Percentiles rank a stretch among this genome's conserved stretches.
Evolutionary conservation across 1,284 basidiomycete species (phyloP).

Genomic region (Dichomitus squalens): DNA sequence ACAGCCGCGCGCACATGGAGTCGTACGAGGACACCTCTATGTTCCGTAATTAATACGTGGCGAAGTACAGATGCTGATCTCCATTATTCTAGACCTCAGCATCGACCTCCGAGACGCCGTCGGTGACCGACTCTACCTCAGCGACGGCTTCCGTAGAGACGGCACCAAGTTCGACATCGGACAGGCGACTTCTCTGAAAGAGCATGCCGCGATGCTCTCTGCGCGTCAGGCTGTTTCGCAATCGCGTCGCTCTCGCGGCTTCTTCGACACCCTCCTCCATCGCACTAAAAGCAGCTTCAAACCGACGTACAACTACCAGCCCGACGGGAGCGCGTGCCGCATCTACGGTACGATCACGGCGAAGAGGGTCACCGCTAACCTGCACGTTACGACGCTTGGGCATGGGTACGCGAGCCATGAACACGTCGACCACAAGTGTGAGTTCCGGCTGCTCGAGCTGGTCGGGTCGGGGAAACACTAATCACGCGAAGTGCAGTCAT

Average conservation of each 20-base stretch:
- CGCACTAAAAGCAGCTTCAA: conserved; percentile 52
- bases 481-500: conserved; percentile 61
- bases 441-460: conserved; percentile 30
- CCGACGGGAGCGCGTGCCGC: conserved; percentile 75
- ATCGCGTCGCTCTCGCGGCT: conserved; percentile 70
- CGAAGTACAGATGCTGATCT: neutral
- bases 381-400: conserved; percentile 90
- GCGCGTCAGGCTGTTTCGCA: conserved; percentile 70
- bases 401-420: conserved; percentile 90
- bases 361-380: conserved; percentile 91
- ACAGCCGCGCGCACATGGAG: too few relatives aligned
- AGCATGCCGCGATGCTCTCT: conserved; percentile 66
- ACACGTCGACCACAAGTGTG: conserved; percentile 86
- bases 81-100: conserved; percentile 60
- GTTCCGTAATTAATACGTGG: too few relatives aligned
- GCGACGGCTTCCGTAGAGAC: conserved; percentile 83
- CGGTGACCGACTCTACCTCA: conserved; percentile 89
- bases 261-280: conserved; percentile 59
- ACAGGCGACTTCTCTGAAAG: conserved; percentile 77
- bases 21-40: too few relatives aligned
- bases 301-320: conserved; percentile 71
- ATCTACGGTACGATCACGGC: conserved; percentile 85
- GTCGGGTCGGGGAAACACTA: neutral
- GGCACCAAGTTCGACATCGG: conserved; percentile 85
- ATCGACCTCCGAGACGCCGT: conserved; percentile 92